Evolutionary conservation across 2,329 filamentous ascomycete species (phyloP), one percentile per base, ranked within the genome.

Genomic region (Aspergillus carbonarius): DNA sequence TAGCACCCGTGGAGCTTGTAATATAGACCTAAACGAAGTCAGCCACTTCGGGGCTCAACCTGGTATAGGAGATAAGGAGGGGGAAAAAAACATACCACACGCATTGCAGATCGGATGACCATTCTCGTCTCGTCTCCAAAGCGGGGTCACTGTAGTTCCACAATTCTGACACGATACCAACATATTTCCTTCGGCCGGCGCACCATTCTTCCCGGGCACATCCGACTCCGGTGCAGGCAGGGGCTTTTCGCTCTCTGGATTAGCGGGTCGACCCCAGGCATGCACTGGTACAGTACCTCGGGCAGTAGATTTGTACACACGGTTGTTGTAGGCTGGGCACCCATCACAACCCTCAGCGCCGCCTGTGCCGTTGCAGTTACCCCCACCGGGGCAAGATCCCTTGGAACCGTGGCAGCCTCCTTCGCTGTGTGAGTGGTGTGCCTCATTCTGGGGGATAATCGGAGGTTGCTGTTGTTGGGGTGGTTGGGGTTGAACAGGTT

Each of bases 101-200:
- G 95, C 95, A 76, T 99, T 99, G 80, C 95, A 99, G 63, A 99
- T 99, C 5, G 93, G 96, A 77, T 97, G 93, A 1, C 95, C 95
- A 66, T 88, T 88, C 75, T 96, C 93, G 72, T 98, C 95, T 68
- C 95, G 85, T 70, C 95, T 85, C 95, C 95, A 99, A 13, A 99
- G 81, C 13, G 95, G 95, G 42, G 95, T 99, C 56, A 98, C 93
- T 0, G 95, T 98, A 12, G 95, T 99, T 30, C 89, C 91, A 74
- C 95, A 99, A 70, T 99, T 99, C 72, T 98, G 93, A 67, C 95
- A 99, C 12, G 95, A 93, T 64, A 96, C 92, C 20, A 96, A 86
- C 23, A 91, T 85, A 18, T 70, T 72, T 50, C 66, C 70, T 23
- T 66, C 69, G 39, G 74, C 69, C 13, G 63, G 55, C 12, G 63